These are phyloP conservation scores for Ustilago tritici DNA, from an alignment of 1,284 basidiomycete species.

Conservation along the genomic window DNA sequence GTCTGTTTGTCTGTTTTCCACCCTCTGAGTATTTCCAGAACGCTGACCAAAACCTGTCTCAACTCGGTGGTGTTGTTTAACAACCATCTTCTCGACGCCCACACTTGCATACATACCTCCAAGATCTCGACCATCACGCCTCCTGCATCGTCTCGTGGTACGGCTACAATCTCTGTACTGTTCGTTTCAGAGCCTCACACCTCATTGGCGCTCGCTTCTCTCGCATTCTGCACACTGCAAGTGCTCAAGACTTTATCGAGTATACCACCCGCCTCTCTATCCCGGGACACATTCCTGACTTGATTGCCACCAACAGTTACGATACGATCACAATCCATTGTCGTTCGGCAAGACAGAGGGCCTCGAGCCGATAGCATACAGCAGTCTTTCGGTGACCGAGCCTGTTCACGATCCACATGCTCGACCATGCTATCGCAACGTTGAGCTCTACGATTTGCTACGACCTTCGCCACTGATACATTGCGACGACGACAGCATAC, in stretches of 20 bases:
- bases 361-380: not conserved
- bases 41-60: not conserved
- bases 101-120: not conserved
- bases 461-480: not conserved
- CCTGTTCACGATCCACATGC: not conserved
- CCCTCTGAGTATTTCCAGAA: not conserved
- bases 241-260: not conserved
- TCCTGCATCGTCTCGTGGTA: not conserved
- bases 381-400: not conserved
- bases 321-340: not conserved
- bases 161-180: not conserved
- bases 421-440: not conserved
- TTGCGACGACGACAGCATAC: not conserved
- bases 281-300: not conserved
- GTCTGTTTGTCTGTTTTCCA: slow-evolving; percentile 2
- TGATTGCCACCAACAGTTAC: not conserved
- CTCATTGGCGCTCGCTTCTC: not conserved
- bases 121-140: not conserved
- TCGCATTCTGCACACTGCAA: not conserved
- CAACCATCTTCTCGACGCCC: not conserved
- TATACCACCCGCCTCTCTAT: not conserved
- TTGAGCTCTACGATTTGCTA: not conserved
- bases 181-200: not conserved
- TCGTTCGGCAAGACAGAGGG: not conserved
- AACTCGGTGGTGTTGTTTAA: slow-evolving; percentile 3